Conservation (phyloP, 2,329 filamentous ascomycete genomes). For the Emergomyces pasteurianus region DNA sequence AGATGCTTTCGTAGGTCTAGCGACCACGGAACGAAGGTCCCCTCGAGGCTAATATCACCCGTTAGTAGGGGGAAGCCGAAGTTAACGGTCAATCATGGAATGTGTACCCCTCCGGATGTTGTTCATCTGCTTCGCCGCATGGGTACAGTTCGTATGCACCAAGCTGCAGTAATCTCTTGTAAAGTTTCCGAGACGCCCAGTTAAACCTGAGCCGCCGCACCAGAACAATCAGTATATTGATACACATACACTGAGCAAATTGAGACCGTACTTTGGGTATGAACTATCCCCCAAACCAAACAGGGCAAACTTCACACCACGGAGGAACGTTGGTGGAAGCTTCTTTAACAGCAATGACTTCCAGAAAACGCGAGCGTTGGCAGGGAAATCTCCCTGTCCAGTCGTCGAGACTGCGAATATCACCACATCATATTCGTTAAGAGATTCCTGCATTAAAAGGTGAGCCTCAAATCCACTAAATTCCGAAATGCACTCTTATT, state of each 20-base stretch:
- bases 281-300: constrained; percentile 93
- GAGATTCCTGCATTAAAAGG: constrained; percentile 16
- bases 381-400: constrained; percentile 84
- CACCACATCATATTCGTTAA: constrained; percentile 25
- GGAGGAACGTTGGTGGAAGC: constrained; percentile 58
- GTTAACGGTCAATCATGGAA: neutral
- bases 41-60: constrained; percentile 53
- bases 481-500: neutral
- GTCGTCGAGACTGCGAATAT: constrained; percentile 84
- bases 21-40: constrained; percentile 68
- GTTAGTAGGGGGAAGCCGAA: neutral
- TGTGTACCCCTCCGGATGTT: constrained; percentile 79
- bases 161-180: constrained; percentile 71
- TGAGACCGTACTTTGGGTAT: constrained; percentile 63
- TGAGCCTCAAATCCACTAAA: neutral
- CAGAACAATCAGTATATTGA: neutral
- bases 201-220: constrained; percentile 54
- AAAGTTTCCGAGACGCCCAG: constrained; percentile 79
- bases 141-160: constrained; percentile 67
- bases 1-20: constrained; percentile 55
- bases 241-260: neutral
- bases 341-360: constrained; percentile 68
- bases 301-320: constrained; percentile 59
- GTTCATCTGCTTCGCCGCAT: constrained; percentile 80
- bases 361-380: constrained; percentile 76